Evolutionary conservation across 441 rosid species (phyloP).

Genomic region (Pelargonium myrrhifolium): DNA sequence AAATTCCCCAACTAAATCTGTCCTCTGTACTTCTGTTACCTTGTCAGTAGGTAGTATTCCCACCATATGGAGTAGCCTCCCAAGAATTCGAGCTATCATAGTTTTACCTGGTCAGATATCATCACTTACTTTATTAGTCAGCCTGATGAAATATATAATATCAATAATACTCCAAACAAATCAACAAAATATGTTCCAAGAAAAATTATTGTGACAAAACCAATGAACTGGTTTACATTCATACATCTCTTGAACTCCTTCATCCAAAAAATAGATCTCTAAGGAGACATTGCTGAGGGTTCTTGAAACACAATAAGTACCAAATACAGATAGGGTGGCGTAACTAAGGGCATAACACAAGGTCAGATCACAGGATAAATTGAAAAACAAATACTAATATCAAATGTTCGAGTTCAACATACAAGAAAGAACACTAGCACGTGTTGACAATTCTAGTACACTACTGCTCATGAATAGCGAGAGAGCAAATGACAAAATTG

Average conservation of each 20-base stretch:
- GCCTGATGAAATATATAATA: not conserved
- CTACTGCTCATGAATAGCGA: no score
- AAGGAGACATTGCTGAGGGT: not conserved
- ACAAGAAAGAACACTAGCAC: not conserved
- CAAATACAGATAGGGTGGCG: not conserved
- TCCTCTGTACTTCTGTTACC: constrained; percentile 94
- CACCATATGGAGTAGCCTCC: constrained; percentile 76
- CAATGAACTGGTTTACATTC: not conserved
- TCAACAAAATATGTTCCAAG: not conserved
- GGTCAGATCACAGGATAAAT: no score
- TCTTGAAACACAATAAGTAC: not conserved
- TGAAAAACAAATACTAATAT: no score
- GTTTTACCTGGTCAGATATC: constrained; percentile 61
- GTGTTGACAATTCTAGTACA: no score
- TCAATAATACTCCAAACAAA: not conserved
- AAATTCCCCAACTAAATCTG: constrained; percentile 97
- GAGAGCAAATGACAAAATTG: no score
- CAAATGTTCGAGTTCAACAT: not conserved
- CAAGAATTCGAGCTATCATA: constrained; percentile 92
- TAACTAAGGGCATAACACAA: no score
- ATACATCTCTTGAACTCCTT: not conserved
- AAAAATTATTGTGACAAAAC: not conserved
- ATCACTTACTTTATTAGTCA: not conserved
- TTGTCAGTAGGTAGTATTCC: constrained; percentile 82
- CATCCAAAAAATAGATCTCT: not conserved